Conservation (phyloP, 805 yeast species). For the Candida xyloterini region DNA sequence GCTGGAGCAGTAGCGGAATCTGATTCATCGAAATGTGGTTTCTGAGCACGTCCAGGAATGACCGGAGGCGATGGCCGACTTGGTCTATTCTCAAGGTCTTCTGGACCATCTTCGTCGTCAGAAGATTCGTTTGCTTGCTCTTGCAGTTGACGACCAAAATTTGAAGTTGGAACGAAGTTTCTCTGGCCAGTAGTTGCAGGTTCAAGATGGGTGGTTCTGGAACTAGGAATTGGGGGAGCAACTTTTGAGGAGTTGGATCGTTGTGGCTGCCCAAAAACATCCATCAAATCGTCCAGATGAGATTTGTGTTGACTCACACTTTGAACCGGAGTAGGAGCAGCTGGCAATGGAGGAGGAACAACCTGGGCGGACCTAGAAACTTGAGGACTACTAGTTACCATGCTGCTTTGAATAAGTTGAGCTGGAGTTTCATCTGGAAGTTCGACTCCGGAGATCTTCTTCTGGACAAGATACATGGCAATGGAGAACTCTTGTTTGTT, state of each 20-base stretch:
- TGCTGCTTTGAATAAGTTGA: conserved; percentile 39
- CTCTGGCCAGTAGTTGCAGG: conserved; percentile 30
- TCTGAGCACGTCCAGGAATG: conserved; percentile 35
- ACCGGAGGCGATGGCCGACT: conserved; percentile 30
- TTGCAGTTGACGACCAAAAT: conserved; percentile 75
- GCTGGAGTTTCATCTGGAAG: conserved; percentile 79
- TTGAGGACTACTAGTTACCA: conserved; percentile 26
- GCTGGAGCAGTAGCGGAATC: conserved; percentile 13
- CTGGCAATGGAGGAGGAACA: conserved; percentile 15
- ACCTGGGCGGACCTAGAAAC: conserved; percentile 1
- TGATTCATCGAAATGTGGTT: conserved; percentile 31
- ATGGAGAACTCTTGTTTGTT: conserved; percentile 81
- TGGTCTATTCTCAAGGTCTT: conserved; percentile 25
- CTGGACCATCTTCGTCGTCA: conserved; percentile 38
- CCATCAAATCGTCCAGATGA: conserved; percentile 67
- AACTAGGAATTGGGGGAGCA: conserved; percentile 33
- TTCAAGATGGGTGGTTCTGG: conserved; percentile 19
- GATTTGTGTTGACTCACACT: conserved; percentile 13
- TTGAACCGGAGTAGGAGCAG: conserved; percentile 18
- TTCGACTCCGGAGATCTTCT: conserved; percentile 68
- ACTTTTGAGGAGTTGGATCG: conserved; percentile 23
- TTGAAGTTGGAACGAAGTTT: conserved; percentile 75
- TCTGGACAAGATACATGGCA: conserved; percentile 91
- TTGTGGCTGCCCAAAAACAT: conserved; percentile 43
- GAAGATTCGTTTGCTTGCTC: conserved; percentile 34